A percentile compares a stretch with the other conserved stretches of the same genome.
These are phyloP conservation scores for Xerocomellus intermedius DNA, from an alignment of 768 basidiomycete genomes.

Conservation along the genomic window DNA sequence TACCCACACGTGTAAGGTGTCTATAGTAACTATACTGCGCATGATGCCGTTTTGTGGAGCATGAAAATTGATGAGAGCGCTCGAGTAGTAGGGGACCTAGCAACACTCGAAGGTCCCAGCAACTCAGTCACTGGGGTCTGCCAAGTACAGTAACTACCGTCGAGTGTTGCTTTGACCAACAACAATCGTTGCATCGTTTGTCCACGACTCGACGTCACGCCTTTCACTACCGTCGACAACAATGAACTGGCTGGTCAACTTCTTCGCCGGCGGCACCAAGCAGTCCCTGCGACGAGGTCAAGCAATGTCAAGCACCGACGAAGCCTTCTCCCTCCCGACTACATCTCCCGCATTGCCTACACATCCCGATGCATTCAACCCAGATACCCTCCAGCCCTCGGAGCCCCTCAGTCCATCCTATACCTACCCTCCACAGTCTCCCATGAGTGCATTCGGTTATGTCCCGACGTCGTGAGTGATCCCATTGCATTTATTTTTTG, in stretches of 20 bases:
- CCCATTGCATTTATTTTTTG: conserved; percentile 5
- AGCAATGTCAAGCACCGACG: conserved; percentile 75
- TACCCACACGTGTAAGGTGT: conserved; percentile 1
- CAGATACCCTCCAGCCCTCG: conserved; percentile 50
- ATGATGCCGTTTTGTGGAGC: conserved; percentile 18
- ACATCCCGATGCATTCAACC: conserved; percentile 60
- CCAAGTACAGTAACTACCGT: neutral
- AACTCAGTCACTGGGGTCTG: neutral
- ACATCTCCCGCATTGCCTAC: conserved; percentile 57
- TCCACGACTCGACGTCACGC: conserved; percentile 1
- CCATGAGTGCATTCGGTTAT: conserved; percentile 54
- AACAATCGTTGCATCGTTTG: neutral
- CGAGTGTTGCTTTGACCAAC: conserved; percentile 8
- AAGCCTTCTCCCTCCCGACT: conserved; percentile 84
- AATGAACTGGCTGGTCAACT: conserved; percentile 75
- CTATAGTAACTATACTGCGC: conserved; percentile 9
- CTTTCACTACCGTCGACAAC: conserved; percentile 15
- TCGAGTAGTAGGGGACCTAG: neutral
- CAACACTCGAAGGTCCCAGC: neutral
- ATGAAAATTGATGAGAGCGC: conserved; percentile 7
- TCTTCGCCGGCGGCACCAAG: conserved; percentile 54
- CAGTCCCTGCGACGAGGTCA: conserved; percentile 56
- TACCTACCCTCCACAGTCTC: conserved; percentile 76
- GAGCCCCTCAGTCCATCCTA: conserved; percentile 54
- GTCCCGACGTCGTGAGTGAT: conserved; percentile 52